Evolutionary conservation across 2,329 filamentous ascomycete genomes (phyloP).

Genomic region (Coniochaeta pulveracea): DNA sequence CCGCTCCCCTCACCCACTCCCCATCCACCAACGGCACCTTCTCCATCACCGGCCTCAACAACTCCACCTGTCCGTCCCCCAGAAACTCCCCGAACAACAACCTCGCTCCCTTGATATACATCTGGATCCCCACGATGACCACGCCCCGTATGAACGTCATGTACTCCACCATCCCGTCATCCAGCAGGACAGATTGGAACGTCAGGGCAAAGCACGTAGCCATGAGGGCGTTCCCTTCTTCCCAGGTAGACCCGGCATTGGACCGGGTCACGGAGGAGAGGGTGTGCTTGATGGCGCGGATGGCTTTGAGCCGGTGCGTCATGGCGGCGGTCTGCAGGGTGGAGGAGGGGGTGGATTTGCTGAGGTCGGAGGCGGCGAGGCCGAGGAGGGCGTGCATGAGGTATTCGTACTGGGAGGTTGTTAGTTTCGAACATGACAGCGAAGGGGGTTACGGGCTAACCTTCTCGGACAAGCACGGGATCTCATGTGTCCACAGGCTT

Average conservation of each 20-base stretch:
- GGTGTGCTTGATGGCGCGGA: constrained; percentile 47
- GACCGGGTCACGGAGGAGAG: constrained; percentile 27
- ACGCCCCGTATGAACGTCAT: constrained; percentile 50
- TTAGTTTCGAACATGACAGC: constrained; percentile 7
- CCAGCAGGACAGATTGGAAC: constrained; percentile 45
- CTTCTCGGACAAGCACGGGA: constrained; percentile 56
- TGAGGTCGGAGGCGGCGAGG: constrained; percentile 55
- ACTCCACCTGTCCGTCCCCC: constrained; percentile 25
- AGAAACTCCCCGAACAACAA: constrained; percentile 38
- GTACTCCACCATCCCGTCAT: constrained; percentile 48
- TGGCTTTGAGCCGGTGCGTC: constrained; percentile 53
- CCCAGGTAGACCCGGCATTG: constrained; percentile 23
- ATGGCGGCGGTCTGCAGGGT: constrained; percentile 47
- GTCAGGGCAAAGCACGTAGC: constrained; percentile 48
- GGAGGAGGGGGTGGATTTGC: constrained; percentile 29
- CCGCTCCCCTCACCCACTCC: constrained; percentile 34
- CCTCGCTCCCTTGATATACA: constrained; percentile 34
- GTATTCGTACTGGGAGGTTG: constrained; percentile 42
- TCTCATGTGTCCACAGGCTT: constrained; percentile 53
- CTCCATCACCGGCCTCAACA: constrained; percentile 33
- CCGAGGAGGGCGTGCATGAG: constrained; percentile 62
- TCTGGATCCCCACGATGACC: constrained; percentile 40
- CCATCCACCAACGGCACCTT: constrained; percentile 31
- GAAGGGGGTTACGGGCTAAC: constrained; percentile 24
- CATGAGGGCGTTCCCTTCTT: constrained; percentile 47